These are phyloP conservation scores for Bolboschoenoplectus hybrid DNA, from an alignment of 202 grass and related monocot genomes.

Conservation along the genomic window DNA sequence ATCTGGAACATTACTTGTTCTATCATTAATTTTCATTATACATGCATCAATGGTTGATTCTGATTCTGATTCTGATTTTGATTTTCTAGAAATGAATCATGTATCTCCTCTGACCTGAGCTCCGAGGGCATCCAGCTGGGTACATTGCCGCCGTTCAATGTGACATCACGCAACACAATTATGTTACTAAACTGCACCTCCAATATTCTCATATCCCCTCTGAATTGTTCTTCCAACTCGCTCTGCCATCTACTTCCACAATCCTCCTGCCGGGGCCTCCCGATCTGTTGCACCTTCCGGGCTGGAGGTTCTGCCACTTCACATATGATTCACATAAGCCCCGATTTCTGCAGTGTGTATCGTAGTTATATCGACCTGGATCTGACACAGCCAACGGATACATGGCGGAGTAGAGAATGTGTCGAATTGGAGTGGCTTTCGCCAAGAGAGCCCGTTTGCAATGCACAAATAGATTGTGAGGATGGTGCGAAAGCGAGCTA, in stretches of 20 bases:
- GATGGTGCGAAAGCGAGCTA: conserved; percentile 52
- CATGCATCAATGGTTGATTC: neutral
- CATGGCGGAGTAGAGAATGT: conserved; percentile 48
- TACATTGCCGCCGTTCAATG: conserved; percentile 66
- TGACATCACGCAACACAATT: conserved; percentile 72
- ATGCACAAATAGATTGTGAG: conserved; percentile 59
- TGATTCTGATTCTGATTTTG: neutral
- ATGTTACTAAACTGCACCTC: conserved; percentile 81
- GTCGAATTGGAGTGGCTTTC: conserved; percentile 74
- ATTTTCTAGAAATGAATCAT: conserved; percentile 12
- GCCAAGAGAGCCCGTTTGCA: conserved; percentile 66
- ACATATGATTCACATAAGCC: conserved; percentile 41
- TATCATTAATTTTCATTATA: neutral
- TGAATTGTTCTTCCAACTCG: conserved; percentile 71
- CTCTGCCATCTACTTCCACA: conserved; percentile 67
- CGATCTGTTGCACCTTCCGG: conserved; percentile 81
- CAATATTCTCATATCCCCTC: conserved; percentile 56
- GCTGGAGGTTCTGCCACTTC: conserved; percentile 65
- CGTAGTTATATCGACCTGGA: conserved; percentile 62
- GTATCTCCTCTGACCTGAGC: conserved; percentile 49
- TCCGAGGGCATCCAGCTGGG: conserved; percentile 53
- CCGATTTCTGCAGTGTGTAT: conserved; percentile 63
- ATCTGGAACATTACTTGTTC: no score
- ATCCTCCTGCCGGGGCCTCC: conserved; percentile 46
- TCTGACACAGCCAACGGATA: conserved; percentile 45